Conservation (phyloP, 768 basidiomycete genomes). For the Russula sp. region DNA sequence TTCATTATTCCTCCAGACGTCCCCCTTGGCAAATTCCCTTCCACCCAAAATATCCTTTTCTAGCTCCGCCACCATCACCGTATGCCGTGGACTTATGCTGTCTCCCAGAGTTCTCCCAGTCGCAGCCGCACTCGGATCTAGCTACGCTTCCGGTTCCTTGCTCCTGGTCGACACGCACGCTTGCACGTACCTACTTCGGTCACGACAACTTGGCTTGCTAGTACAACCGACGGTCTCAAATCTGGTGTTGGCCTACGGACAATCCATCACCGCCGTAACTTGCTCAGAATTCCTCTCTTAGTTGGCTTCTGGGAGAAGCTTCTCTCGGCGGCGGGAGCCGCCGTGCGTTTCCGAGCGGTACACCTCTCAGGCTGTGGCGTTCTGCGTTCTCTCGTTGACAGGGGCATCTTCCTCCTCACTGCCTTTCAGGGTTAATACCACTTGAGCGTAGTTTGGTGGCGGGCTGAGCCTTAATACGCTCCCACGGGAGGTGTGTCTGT, state of each 20-base stretch:
- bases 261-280: not conserved
- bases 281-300: not conserved
- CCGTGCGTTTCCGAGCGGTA: not conserved
- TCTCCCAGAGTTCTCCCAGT: too few species aligned
- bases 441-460: slow-evolving; percentile 18
- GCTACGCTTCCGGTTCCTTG: slow-evolving; percentile 1
- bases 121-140: slow-evolving; percentile 24
- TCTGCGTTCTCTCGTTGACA: slow-evolving; percentile 14
- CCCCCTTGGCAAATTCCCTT: not conserved
- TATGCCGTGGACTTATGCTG: not conserved
- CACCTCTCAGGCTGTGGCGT: slow-evolving; percentile 15
- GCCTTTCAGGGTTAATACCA: slow-evolving; percentile 11
- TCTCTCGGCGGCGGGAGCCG: not conserved
- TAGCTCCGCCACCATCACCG: slow-evolving; percentile 25
- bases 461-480: not conserved
- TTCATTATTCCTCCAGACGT: not conserved
- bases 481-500: slow-evolving; percentile 11
- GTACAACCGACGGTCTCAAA: not conserved
- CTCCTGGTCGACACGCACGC: not conserved
- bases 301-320: too few species aligned
- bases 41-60: slow-evolving; percentile 13
- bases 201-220: not conserved
- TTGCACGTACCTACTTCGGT: not conserved
- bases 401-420: not conserved
- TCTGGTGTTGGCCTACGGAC: not conserved